A percentile compares a stretch with the other conserved stretches of the same genome.
Conservation (phyloP, 2,329 filamentous ascomycete species). For the Talaromyces sp. region DNA sequence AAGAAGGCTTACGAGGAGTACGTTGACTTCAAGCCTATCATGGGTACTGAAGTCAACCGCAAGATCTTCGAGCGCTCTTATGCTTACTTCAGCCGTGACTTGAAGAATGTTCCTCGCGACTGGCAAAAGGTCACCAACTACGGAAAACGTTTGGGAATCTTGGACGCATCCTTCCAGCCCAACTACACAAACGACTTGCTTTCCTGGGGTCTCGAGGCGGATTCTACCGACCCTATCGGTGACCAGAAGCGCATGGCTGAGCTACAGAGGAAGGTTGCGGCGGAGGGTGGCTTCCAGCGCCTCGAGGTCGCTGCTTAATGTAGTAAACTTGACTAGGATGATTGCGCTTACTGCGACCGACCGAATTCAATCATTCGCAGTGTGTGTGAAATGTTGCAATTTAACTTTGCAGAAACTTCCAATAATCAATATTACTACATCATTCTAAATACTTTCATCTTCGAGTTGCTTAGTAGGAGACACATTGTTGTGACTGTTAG, state of each 20-base stretch:
- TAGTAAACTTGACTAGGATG: neutral
- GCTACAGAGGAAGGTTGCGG: conserved; percentile 64
- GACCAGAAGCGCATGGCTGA: conserved; percentile 72
- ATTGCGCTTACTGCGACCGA: neutral
- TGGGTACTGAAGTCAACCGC: conserved; percentile 64
- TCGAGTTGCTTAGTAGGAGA: neutral
- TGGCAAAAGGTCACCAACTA: conserved; percentile 76
- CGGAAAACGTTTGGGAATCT: conserved; percentile 67
- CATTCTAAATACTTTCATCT: neutral
- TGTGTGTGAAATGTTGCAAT: neutral
- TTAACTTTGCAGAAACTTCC: neutral
- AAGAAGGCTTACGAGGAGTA: conserved; percentile 64
- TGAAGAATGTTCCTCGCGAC: conserved; percentile 71
- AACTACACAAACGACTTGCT: conserved; percentile 75
- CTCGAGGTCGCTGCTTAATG: conserved; percentile 25
- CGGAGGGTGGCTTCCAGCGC: conserved; percentile 57
- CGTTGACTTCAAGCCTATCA: conserved; percentile 66
- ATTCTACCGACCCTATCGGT: conserved; percentile 63
- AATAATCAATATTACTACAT: neutral
- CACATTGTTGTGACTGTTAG: neutral
- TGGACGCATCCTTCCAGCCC: conserved; percentile 60
- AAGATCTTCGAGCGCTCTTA: conserved; percentile 78
- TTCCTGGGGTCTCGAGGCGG: conserved; percentile 60
- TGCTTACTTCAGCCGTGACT: conserved; percentile 69
- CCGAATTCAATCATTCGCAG: conserved; percentile 11